Evolutionary conservation across 805 yeast genomes (phyloP), one percentile per base, ranked within the genome.

Genomic region (Myxozyma mucilagina): DNA sequence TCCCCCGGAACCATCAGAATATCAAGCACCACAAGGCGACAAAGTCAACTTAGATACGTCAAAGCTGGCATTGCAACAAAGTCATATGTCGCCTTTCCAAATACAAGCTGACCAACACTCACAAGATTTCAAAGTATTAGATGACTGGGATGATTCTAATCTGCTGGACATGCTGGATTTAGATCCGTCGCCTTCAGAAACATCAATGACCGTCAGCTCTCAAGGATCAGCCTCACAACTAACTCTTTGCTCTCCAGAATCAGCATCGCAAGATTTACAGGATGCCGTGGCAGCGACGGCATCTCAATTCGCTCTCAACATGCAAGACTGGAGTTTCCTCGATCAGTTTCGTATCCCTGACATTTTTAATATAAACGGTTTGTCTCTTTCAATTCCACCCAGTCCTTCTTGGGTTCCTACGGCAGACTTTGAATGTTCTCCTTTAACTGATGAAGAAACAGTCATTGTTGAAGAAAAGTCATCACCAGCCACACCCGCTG

Each of bases 251-350:
- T 11, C 53, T 13, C 7, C 43, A 13, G 16, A n/a, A 10, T 11
- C 53, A 9, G 41, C 51, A 5, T n/a, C 57, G 13, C 29, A 51
- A 10, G 42, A 41, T n/a, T 51, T 53, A n/a, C 34, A 53, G 44
- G 57, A 53, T 16, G 50, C 57, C 4, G 57, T 53, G 35, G 49
- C 41, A 3, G 57, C 57, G 3, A 53, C 57, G 16, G 57, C 57
- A 14, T 53, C 57, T 24, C 57, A 53, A 35, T 53, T 53, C 35
- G 57, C 57, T 1, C 43, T 53, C 7, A 53, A 45, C 32, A 43
- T 53, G 57, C 57, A 53, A n/a, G 57, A 53, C 51, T 53, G 57
- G 57, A 36, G 51, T 29, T 53, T 45, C 29, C 57, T 53, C 36
- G 57, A 53, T 20, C 57, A 53, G 29, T 53, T 44, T 35, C 51